Base-by-base conservation (phyloP, 345 rosid genomes). In the Bruguiera parviflora region DNA sequence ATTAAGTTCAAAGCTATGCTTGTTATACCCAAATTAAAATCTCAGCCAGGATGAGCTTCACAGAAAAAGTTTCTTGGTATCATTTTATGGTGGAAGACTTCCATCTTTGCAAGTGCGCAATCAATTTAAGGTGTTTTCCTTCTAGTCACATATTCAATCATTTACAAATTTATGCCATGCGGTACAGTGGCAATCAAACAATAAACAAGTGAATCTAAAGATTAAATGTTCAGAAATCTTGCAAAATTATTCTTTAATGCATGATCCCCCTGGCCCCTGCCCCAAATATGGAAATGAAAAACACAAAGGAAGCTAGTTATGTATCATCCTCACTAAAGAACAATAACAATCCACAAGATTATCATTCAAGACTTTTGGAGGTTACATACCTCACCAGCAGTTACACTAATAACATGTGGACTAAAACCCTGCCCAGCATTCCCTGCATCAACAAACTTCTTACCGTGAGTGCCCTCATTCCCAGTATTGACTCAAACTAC, bases 351-450 rank as follows among this genome's bases (percentile, higher is more conserved):
- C 15, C 29, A 47, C 16, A 24, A 27, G 15, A 57, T 8, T 5
- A 70, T 39, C 58, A 55, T 62, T 37, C 24, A 66, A 63, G 43
- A 57, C 15, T 46, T 52, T 16, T 16, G 58, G 39, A 49, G 61
- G 28, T 65, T 55, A 60, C 84, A 69, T 87, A 94, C 98, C 90
- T 94, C 97, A 43, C 96, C 97, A 65, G 89, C 85, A 72, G 82
- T 80, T 75, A 88, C 85, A 79, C 77, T 75, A 59, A 94, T 82
- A 68, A 91, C 80, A 81, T 91, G 89, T 5, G 96, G 91, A 49
- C 84, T 86, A 82, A 94, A 89, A 64, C 90, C 87, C 58, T 86
- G 90, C 68, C 97, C 95, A 2, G 83, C 77, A 68, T 78, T 83
- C 68, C 92, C 96, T 91, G 85, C 75, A 86, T 46, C 68, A 72